Percentiles rank a stretch among this genome's conserved stretches.
Conservation (phyloP, 179 eudicot genomes). For the Gypsophila paniculata region DNA sequence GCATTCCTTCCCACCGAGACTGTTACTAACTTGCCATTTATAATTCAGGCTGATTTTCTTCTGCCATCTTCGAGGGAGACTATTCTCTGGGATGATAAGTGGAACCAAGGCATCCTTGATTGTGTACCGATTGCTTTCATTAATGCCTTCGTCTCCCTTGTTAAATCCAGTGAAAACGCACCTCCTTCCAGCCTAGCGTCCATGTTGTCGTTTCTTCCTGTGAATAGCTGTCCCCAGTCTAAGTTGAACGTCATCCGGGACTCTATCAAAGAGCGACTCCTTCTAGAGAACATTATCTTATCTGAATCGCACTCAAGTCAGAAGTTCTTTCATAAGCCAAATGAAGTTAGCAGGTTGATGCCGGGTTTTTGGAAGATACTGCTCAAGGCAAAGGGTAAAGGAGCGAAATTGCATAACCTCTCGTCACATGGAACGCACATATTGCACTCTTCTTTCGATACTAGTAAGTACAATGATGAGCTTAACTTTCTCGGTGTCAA, state of each 20-base stretch:
- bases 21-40: conserved; percentile 60
- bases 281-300: conserved; percentile 44
- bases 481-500: conserved; percentile 47
- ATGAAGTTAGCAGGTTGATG: conserved; percentile 52
- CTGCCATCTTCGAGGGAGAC: conserved; percentile 72
- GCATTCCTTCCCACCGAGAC: conserved; percentile 74
- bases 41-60: conserved; percentile 73
- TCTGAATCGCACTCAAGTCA: conserved; percentile 46
- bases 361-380: conserved; percentile 53
- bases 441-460: conserved; percentile 53
- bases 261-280: conserved; percentile 33
- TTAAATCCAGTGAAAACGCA: conserved; percentile 41
- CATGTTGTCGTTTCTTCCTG: conserved; percentile 52
- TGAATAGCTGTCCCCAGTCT: conserved; percentile 33
- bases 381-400: conserved; percentile 34
- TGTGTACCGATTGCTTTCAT: conserved; percentile 58
- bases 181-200: conserved; percentile 41
- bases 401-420: conserved; percentile 45
- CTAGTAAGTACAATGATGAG: conserved; percentile 30
- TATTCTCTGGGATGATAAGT: conserved; percentile 54
- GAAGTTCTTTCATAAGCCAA: conserved; percentile 49
- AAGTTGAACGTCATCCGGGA: conserved; percentile 47
- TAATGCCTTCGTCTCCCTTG: conserved; percentile 47
- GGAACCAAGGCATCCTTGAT: conserved; percentile 73
- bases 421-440: conserved; percentile 57